Percentiles rank a stretch among this genome's conserved stretches.
Evolutionary conservation across 306 rosid species (phyloP).

Genomic region (Fagus sylvatica): DNA sequence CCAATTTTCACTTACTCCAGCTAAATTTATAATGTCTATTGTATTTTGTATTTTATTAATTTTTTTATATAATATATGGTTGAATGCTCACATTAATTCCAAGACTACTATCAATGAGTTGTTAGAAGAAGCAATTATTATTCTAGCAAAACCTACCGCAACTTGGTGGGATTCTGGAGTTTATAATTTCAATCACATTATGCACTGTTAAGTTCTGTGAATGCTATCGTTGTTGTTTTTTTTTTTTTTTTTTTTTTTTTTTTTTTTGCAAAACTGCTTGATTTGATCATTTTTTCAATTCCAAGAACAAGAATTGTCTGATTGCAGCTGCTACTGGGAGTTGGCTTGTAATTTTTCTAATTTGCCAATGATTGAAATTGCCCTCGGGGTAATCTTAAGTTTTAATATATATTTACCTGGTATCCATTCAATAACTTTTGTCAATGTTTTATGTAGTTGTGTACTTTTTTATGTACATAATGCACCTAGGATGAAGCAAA

Average conservation of each 20-base stretch:
- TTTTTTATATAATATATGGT: not conserved
- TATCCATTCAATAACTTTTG: not conserved
- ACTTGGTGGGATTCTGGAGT: not conserved
- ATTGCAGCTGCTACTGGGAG: not conserved
- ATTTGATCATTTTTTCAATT: not conserved
- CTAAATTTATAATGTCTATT: too few species aligned
- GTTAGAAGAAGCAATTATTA: not conserved
- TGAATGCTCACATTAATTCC: not conserved
- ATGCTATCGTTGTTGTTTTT: not conserved
- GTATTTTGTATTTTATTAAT: not conserved
- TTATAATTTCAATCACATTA: not conserved
- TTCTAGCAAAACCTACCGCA: constrained; percentile 3
- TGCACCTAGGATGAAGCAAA: not conserved
- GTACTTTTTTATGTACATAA: not conserved
- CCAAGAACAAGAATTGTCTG: not conserved
- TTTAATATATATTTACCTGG: not conserved
- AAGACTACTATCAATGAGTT: not conserved
- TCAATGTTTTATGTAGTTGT: not conserved
- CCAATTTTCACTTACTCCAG: not conserved
- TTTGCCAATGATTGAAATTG: not conserved
- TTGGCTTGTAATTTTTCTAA: not conserved
- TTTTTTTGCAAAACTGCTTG: not conserved
- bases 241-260: not conserved
- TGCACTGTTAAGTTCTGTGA: not conserved
- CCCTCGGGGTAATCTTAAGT: not conserved